phyloP scores from a whole-genome alignment of 2,329 filamentous ascomycete species.

The Pyrenophora teres region DNA sequence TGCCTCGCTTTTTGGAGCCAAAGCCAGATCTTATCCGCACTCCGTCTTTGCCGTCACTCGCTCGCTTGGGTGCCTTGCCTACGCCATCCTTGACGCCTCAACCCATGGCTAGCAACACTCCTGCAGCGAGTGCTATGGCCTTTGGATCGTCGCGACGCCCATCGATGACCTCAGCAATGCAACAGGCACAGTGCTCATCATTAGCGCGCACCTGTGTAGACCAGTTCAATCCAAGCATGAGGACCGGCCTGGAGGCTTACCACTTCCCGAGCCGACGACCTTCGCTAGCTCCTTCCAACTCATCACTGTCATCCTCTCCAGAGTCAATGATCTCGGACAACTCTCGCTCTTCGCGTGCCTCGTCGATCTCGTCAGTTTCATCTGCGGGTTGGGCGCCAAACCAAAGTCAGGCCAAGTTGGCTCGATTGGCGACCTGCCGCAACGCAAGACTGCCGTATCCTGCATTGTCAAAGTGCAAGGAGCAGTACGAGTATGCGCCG shows the following conservation, averaged over 20 bases:
- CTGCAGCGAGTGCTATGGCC: slow-evolving; percentile 63
- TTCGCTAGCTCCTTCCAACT: slow-evolving; percentile 57
- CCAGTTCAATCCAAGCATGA: slow-evolving; percentile 50
- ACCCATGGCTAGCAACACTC: slow-evolving; percentile 58
- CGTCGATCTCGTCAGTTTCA: slow-evolving; percentile 60
- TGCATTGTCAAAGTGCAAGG: slow-evolving; percentile 45
- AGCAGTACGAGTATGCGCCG: slow-evolving; percentile 41
- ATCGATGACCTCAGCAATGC: slow-evolving; percentile 64
- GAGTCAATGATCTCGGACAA: slow-evolving; percentile 67
- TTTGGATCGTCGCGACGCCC: slow-evolving; percentile 56
- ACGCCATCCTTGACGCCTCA: slow-evolving; percentile 68
- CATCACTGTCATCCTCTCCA: slow-evolving; percentile 61
- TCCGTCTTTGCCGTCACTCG: slow-evolving; percentile 61
- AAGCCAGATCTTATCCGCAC: slow-evolving; percentile 56
- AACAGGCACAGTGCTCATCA: slow-evolving; percentile 59
- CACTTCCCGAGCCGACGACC: slow-evolving; percentile 52
- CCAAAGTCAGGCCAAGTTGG: slow-evolving; percentile 54
- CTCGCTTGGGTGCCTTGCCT: slow-evolving; percentile 61
- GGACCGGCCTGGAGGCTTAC: slow-evolving; percentile 52
- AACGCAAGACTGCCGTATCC: slow-evolving; percentile 53
- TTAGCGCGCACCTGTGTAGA: slow-evolving; percentile 62
- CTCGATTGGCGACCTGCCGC: slow-evolving; percentile 58
- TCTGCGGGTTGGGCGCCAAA: slow-evolving; percentile 58
- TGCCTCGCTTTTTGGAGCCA: slow-evolving; percentile 58
- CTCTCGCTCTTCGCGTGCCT: slow-evolving; percentile 60